A percentile compares a stretch with the other conserved stretches of the same genome.
These are phyloP conservation scores for Agarophyton chilense DNA, from an alignment of 23 red algal species.

Conservation along the genomic window DNA sequence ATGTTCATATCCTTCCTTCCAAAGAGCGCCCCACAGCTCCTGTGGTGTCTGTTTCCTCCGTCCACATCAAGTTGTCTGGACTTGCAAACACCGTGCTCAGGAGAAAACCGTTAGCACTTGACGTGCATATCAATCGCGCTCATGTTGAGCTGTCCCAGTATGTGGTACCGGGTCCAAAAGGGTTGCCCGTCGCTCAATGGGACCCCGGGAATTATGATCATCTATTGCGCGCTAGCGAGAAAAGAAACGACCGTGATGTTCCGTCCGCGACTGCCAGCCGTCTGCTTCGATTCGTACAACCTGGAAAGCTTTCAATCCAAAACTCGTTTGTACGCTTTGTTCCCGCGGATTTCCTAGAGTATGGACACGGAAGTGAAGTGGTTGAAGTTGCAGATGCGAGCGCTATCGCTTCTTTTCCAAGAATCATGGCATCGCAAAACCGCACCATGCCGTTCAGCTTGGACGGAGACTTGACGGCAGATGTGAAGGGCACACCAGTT, in stretches of 20 bases:
- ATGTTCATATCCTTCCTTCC: constrained; percentile 43
- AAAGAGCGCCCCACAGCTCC: constrained; percentile 20
- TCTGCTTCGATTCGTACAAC: constrained; percentile 35
- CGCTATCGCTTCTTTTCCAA: constrained; percentile 28
- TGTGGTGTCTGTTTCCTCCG: constrained; percentile 1
- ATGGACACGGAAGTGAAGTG: constrained; percentile 47
- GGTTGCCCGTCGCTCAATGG: constrained; percentile 49
- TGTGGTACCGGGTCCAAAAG: constrained; percentile 27
- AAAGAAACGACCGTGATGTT: neutral
- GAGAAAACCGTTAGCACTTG: constrained; percentile 10
- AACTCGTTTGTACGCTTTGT: constrained; percentile 35
- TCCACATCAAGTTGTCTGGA: constrained; percentile 28
- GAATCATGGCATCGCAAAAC: neutral
- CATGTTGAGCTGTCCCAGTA: constrained; percentile 26
- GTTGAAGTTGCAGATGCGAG: constrained; percentile 24
- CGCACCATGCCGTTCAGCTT: neutral
- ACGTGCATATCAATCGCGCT: constrained; percentile 6
- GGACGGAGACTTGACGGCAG: constrained; percentile 38
- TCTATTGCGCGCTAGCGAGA: neutral
- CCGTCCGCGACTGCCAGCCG: neutral
- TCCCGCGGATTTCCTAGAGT: constrained; percentile 62
- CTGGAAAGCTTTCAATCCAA: constrained; percentile 16
- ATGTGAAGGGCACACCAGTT: constrained; percentile 30
- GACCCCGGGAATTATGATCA: constrained; percentile 24
- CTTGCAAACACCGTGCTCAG: neutral